phyloP scores from a whole-genome alignment of 2,329 filamentous ascomycete genomes.

The Canariomyces notabilis region DNA sequence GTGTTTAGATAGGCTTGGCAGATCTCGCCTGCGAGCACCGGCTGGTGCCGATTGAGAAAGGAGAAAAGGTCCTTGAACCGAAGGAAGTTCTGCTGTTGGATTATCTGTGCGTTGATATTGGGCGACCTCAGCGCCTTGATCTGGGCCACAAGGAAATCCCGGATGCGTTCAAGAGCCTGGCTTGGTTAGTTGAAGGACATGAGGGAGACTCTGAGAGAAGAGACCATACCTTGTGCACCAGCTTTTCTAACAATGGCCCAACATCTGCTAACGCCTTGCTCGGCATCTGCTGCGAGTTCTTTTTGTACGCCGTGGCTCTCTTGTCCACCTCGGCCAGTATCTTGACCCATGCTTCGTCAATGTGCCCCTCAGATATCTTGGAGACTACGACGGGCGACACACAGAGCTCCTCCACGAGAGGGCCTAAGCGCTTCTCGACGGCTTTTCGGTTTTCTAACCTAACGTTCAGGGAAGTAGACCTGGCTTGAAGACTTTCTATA shows the following conservation, averaged over 20 bases:
- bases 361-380: slow-evolving; percentile 79
- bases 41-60: slow-evolving; percentile 78
- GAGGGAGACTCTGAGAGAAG: too few species aligned
- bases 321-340: slow-evolving; percentile 79
- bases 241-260: slow-evolving; percentile 75
- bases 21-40: slow-evolving; percentile 82
- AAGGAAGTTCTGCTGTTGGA: slow-evolving; percentile 88
- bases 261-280: slow-evolving; percentile 79
- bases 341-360: slow-evolving; percentile 86
- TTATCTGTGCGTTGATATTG: slow-evolving; percentile 94
- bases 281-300: slow-evolving; percentile 54
- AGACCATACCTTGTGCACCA: slow-evolving; percentile 79
- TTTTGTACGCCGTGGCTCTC: slow-evolving; percentile 66
- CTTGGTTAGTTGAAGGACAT: not conserved
- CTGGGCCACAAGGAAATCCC: slow-evolving; percentile 89
- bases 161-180: slow-evolving; percentile 83
- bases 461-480: slow-evolving; percentile 76
- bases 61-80: slow-evolving; percentile 82
- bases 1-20: slow-evolving; percentile 93
- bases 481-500: slow-evolving; percentile 86
- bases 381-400: slow-evolving; percentile 78
- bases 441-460: slow-evolving; percentile 83
- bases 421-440: slow-evolving; percentile 81
- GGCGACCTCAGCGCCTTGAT: slow-evolving; percentile 92
- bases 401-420: slow-evolving; percentile 86